phyloP scores from a whole-genome alignment of 495 filamentous ascomycete species.

The Glonium stellatum region DNA sequence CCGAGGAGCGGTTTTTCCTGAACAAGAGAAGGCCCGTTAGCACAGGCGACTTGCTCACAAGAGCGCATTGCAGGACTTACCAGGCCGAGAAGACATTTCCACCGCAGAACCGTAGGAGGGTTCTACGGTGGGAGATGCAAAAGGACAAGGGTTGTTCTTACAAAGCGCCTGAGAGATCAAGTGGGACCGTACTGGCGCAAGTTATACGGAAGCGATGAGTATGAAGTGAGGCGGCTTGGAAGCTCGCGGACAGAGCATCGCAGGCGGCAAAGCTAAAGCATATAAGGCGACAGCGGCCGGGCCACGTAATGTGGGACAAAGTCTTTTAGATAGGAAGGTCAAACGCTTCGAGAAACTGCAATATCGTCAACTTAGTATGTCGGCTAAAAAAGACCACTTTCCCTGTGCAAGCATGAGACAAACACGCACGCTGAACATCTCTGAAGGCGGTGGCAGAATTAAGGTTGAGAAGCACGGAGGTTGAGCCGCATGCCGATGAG shows the following conservation, averaged over 20 bases:
- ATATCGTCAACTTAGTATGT: background rate
- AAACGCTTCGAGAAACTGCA: background rate
- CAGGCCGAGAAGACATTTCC: constrained; percentile 19
- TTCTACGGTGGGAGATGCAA: background rate
- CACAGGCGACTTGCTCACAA: background rate
- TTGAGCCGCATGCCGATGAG: background rate
- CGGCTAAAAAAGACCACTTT: background rate
- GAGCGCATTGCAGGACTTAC: background rate
- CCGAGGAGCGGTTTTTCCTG: constrained; percentile 59
- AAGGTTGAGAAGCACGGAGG: background rate
- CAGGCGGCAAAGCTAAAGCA: constrained; percentile 16
- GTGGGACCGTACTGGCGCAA: background rate
- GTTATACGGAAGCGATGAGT: background rate
- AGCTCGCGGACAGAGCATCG: constrained; percentile 6
- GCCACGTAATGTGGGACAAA: constrained; percentile 13
- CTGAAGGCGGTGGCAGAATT: constrained; percentile 21
- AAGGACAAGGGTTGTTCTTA: no score
- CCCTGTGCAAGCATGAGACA: background rate
- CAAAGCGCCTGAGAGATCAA: background rate
- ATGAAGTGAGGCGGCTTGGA: constrained; percentile 1
- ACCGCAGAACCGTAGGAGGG: constrained; percentile 1
- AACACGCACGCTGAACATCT: background rate
- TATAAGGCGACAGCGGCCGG: background rate
- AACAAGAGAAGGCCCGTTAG: background rate
- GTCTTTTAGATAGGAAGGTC: background rate